A percentile compares a stretch with the other conserved stretches of the same genome.
Conservation (phyloP, 441 rosid species). For the Pelargonium myrrhifolium region DNA sequence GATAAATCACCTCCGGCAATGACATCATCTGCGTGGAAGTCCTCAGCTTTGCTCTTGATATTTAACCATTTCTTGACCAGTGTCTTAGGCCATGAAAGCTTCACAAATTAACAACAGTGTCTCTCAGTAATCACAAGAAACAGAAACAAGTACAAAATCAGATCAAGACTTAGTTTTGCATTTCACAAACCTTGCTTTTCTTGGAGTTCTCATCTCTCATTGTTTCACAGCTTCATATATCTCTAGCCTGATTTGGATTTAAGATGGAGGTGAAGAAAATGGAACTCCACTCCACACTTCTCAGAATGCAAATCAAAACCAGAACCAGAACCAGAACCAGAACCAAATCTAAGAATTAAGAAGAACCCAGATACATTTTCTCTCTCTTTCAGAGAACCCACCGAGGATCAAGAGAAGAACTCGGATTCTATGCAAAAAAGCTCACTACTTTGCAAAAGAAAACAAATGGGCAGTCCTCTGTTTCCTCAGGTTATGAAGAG, state of each 20-base stretch:
- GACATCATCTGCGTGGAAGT: constrained; percentile 66
- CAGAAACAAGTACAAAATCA: constrained; percentile 9
- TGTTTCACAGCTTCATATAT: constrained; percentile 53
- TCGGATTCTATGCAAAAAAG: constrained; percentile 11
- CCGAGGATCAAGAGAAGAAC: constrained; percentile 12
- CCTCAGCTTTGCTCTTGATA: constrained; percentile 76
- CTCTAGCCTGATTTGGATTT: constrained; percentile 22
- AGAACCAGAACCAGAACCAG: neutral
- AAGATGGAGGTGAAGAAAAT: constrained; percentile 17
- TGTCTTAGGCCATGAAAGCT: constrained; percentile 93
- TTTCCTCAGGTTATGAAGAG: constrained; percentile 27
- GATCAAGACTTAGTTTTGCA: neutral
- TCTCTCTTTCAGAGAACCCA: constrained; percentile 3
- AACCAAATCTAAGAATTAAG: constrained; percentile 17
- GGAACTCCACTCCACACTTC: neutral
- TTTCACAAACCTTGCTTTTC: constrained; percentile 71
- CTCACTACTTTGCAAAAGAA: constrained; percentile 13
- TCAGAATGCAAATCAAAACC: neutral
- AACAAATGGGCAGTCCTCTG: constrained; percentile 20
- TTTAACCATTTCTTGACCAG: constrained; percentile 92
- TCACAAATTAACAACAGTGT: neutral
- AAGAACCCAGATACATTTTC: constrained; percentile 11
- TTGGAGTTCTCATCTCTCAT: constrained; percentile 77
- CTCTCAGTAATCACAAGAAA: neutral
- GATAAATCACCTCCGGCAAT: constrained; percentile 42